These are phyloP conservation scores for Schizothecium vesticola DNA, from an alignment of 495 filamentous ascomycete genomes.

Conservation along the genomic window DNA sequence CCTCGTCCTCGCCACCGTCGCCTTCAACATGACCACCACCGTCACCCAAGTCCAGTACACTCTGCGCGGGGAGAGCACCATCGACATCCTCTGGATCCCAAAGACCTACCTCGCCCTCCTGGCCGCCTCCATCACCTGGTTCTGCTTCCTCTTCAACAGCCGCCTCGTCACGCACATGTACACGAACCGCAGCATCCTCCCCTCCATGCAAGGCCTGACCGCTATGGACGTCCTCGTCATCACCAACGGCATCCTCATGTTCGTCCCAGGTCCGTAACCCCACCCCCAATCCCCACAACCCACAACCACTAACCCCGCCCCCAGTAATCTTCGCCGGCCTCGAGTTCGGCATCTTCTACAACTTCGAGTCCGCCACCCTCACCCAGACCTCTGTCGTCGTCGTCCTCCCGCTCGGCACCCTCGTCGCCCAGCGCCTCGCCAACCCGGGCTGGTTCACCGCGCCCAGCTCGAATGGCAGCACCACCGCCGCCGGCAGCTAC, in stretches of 20 bases:
- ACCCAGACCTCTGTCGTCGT: constrained; percentile 63
- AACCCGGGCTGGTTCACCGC: constrained; percentile 12
- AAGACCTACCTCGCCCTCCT: constrained; percentile 49
- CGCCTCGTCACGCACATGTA: constrained; percentile 56
- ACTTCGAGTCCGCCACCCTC: constrained; percentile 55
- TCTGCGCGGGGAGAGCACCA: constrained; percentile 22
- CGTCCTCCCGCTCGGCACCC: constrained; percentile 72
- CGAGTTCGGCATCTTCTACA: constrained; percentile 43
- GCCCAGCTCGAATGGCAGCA: neutral
- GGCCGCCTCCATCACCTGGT: constrained; percentile 67
- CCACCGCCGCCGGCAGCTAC: neutral
- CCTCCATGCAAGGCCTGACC: constrained; percentile 21
- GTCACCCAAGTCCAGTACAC: constrained; percentile 54
- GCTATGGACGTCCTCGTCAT: constrained; percentile 38
- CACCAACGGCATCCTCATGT: constrained; percentile 45
- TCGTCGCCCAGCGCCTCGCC: constrained; percentile 59
- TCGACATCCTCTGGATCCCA: constrained; percentile 41
- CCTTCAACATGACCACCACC: constrained; percentile 53
- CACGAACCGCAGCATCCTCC: constrained; percentile 27
- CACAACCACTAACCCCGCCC: neutral
- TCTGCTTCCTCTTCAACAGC: constrained; percentile 63
- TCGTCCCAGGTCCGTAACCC: constrained; percentile 63
- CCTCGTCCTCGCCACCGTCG: constrained; percentile 52
- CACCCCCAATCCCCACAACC: neutral
- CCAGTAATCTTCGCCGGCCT: constrained; percentile 65